Base-by-base conservation (phyloP, 768 basidiomycete genomes). In the Macrolepiota albuminosa region DNA sequence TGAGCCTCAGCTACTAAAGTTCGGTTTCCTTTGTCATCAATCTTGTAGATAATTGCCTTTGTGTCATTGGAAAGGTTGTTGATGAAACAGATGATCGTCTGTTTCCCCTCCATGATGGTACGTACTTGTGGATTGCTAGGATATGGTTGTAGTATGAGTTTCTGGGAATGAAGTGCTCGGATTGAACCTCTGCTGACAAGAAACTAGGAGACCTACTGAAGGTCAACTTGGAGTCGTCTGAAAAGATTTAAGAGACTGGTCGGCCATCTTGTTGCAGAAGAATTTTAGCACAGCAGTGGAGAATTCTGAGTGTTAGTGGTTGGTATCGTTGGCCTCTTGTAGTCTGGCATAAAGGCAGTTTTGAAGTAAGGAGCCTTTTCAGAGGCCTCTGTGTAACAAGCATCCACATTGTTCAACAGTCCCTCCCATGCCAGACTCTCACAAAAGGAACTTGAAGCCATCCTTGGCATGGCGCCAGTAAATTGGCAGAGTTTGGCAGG, bases 1-100 rank as follows among this genome's bases (percentile, higher is more conserved):
- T 1, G 1, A 7, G 8, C 51, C 11, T 0, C 4, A 10, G 14
- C 13, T 13, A 5, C 0, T 8, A 0, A 6, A 18, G 14, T 26
- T 13, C 36, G 36, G 10, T 39, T 37, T 53, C 40, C 40, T n/a
- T 54, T 10, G 4, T n/a, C 6, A 29, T 54, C 39, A 11, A 54
- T 42, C 8, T 8, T 6, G 11, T 16, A 31, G 18, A 54, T 31
- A n/a, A 13, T 1, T 10, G 53, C 53, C 0, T 6, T 4, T 0
- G 0, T 21, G 18, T 6, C 53, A 0, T 0, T 2, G 29, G 53
- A 29, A 21, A 54, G 53, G 5, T 31, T 1, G 6, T 54, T 54
- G 5, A 42, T 4, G 13, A 54, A 42, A 42, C 4, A n/a, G 18
- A 54, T 0, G 6, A 29, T 42, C n/a, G 53, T 54, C 4, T 16